Evolutionary conservation across 2,329 filamentous ascomycete species (phyloP).

Genomic region (Cyclaneusma minus): DNA sequence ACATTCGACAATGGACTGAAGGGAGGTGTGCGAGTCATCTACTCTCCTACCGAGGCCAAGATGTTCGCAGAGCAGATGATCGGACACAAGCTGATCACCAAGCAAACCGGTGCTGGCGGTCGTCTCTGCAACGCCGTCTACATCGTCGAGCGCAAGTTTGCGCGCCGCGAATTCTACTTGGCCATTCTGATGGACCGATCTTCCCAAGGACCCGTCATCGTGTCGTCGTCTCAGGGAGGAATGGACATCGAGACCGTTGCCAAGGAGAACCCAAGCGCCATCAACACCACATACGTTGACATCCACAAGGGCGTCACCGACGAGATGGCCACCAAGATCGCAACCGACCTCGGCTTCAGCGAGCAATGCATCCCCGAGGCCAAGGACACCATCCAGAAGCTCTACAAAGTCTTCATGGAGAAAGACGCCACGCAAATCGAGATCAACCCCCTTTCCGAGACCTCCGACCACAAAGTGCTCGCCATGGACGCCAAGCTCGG

Average conservation of each 20-base stretch:
- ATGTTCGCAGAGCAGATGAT: conserved; percentile 99
- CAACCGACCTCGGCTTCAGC: conserved; percentile 87
- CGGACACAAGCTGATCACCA: conserved; percentile 97
- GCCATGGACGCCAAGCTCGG: conserved; percentile 99
- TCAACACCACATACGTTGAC: conserved; percentile 84
- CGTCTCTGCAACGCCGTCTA: conserved; percentile 95
- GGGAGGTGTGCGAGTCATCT: conserved; percentile 96
- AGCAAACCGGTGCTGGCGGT: conserved; percentile 90
- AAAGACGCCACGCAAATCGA: conserved; percentile 98
- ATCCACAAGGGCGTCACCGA: conserved; percentile 93
- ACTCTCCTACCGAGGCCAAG: conserved; percentile 88
- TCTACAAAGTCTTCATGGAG: conserved; percentile 98
- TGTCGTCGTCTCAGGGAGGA: conserved; percentile 93
- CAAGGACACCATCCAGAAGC: conserved; percentile 93
- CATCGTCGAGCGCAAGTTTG: conserved; percentile 99
- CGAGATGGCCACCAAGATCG: conserved; percentile 81
- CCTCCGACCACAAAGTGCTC: conserved; percentile 92
- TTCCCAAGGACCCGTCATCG: conserved; percentile 83
- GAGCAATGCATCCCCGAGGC: conserved; percentile 94
- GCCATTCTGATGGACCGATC: conserved; percentile 96
- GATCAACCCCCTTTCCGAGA: conserved; percentile 98
- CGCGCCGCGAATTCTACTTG: conserved; percentile 96
- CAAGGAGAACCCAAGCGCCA: conserved; percentile 93
- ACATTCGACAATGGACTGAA: conserved; percentile 97
- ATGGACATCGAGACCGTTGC: conserved; percentile 99